Base-by-base conservation (phyloP, 2,329 filamentous ascomycete species). In the Ophiostoma himal-ulmi region DNA sequence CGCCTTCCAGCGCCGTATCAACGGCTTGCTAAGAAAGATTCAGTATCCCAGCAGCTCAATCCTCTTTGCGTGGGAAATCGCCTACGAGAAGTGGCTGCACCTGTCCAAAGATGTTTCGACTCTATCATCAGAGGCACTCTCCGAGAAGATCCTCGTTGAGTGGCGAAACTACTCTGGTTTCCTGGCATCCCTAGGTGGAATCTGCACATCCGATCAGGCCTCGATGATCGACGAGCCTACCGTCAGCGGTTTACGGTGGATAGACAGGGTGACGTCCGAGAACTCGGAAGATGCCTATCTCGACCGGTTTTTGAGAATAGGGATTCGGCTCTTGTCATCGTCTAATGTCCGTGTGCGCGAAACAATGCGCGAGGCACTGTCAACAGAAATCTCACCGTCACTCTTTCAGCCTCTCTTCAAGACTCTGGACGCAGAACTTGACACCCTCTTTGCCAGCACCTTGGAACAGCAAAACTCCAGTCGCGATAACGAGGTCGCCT, bases 111-210 rank as follows among this genome's bases (percentile, higher is more conserved):
- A 89, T 69, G 84, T 90, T 11, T 86, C 86, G 20, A 83, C 81
- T n/a, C 81, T 82, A 1, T 77, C 82, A 1, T 75, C 81, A 5
- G 85, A 89, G 30, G 78, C 78, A 8, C 78, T 88, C 22, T 83
- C 88, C 48, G 88, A 89, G 73, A 83, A 79, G 71, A 81, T 82
- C 3, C 78, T 90, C 17, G 83, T 85, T 0, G 87, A 90, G 75
- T 91, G 89, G 89, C 84, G 89, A 52, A 91, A 91, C 73, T 85
- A 88, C 74, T 90, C 88, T 1, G 89, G 89, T 0, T 90, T 91
- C 73, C 81, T 91, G 13, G 88, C 88, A 5, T 89, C 89, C 0
- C 79, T 91, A 5, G 88, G 88, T 17, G 88, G 89, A 2, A 84
- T 88, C 69, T 91, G 89, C 76, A 86, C 86, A 10, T 85, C 88